Evolutionary conservation across 2,329 filamentous ascomycete species (phyloP), one percentile per base, ranked within the genome.

Genomic region (Monosporascus sp.): DNA sequence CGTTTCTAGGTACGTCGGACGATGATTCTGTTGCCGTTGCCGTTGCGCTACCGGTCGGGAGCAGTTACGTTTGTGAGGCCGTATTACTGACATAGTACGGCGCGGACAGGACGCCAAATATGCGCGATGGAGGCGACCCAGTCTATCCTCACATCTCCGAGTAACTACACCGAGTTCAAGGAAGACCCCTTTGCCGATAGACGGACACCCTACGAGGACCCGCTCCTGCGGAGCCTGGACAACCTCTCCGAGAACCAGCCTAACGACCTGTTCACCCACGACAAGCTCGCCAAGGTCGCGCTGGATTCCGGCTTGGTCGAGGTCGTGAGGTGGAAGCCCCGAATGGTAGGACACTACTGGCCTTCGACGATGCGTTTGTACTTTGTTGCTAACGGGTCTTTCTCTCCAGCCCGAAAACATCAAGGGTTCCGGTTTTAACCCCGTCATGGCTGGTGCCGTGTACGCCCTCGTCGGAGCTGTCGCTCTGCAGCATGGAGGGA

Each of bases 381-480:
- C 8, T 34, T 36, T 20, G 20, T 49, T 56, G 49, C 61, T 67
- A 50, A 71, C 56, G 46, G 24, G 4, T 7, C 22, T 7, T 7
- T 48, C 9, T 34, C 11, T 20, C 46, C 56, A 83, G 80, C 81
- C 85, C 22, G 76, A 86, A 56, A 86, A 91, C 62, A 78, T 96
- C 51, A 70, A 80, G 50, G 74, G 76, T 19, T 96, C 91, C 0
- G 94, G 94, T 60, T 71, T 88, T 27, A 82, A 90, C 26, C 77
- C 86, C 4, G 86, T 97, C 24, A 75, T 96, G 52, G 83, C 87
- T 48, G 86, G 91, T 57, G 84, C 90, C 3, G 65, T 99, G 52
- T 90, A 91, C 68, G 90, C 92, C 46, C 87, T 99, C 52, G 75
- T 97, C 45, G 94, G 94, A 22, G 94, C 94, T 11, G 73, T 99